Base-by-base conservation (phyloP, 2,329 filamentous ascomycete species). In the Paecilomyces formosus region DNA sequence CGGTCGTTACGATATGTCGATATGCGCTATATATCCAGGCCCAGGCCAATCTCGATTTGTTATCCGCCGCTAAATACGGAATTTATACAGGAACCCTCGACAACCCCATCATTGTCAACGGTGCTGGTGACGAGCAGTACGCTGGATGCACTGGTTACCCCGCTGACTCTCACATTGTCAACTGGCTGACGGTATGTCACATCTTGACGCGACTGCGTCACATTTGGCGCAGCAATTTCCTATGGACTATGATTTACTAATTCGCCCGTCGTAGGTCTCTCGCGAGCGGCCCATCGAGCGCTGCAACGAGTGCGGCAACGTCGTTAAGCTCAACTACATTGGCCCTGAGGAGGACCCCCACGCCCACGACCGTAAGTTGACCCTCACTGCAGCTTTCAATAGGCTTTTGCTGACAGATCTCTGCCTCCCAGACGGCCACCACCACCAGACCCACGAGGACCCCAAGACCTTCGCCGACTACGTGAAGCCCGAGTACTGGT, bases 291-390 rank as follows among this genome's bases (percentile, higher is more conserved):
- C 94, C 59, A 78, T 96, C 68, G 90, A 95, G 82, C 91, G 94
- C 77, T 99, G 94, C 87, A 87, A 87, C 72, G 94, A 99, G 83
- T 99, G 94, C 80, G 94, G 94, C 68, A 90, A 87, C 76, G 90
- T 94, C 67, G 92, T 96, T 83, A 95, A 96, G 88, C 94, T 97
- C 90, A 88, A 97, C 75, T 99, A 96, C 78, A 80, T 96, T 66
- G 94, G 94, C 62, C 87, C 92, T 55, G 76, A 87, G 73, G 89
- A 94, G 65, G 87, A 92, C 74, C 78, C 81, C 60, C 80, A 84
- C 70, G 85, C 85, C 73, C 82, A 85, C 30, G 30, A 31, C 69
- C 53, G 74, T 77, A 71, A 67, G 75, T 72, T 54, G 21, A 50
- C 35, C 50, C 22, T 53, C 22, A 28, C 39, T 52, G 53, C 49